Conservation (phyloP, 2,329 filamentous ascomycete species). For the Cladosporium oxysporum region DNA sequence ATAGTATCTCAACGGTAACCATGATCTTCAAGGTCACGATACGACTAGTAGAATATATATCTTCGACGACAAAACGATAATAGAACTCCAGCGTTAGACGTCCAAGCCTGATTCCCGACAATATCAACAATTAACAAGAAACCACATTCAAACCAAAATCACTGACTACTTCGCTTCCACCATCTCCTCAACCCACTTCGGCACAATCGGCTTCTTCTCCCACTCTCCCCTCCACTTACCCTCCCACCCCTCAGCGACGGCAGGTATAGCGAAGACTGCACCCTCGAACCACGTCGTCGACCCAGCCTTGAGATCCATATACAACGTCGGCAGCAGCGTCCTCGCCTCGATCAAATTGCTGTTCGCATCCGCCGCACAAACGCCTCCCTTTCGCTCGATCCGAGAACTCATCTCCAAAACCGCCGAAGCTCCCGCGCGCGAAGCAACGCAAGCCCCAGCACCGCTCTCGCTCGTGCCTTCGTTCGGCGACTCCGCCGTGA, state of each 20-base stretch:
- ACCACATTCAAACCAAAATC: neutral
- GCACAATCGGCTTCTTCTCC: slow-evolving; percentile 35
- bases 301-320: slow-evolving; percentile 60
- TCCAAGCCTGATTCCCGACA: neutral
- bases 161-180: slow-evolving; percentile 14
- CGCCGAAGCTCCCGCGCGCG: slow-evolving; percentile 53
- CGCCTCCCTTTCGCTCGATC: slow-evolving; percentile 56
- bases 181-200: slow-evolving; percentile 30
- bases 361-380: slow-evolving; percentile 77
- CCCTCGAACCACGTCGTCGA: slow-evolving; percentile 67
- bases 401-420: slow-evolving; percentile 46
- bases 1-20: neutral
- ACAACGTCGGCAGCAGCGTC: slow-evolving; percentile 70
- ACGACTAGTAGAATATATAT: neutral
- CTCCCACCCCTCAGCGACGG: slow-evolving; percentile 54
- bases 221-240: slow-evolving; percentile 56
- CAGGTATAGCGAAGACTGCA: slow-evolving; percentile 70
- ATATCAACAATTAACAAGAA: neutral
- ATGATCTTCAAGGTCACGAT: neutral
- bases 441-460: slow-evolving; percentile 46
- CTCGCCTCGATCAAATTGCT: slow-evolving; percentile 73
- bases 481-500: slow-evolving; percentile 38
- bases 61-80: neutral
- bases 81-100: neutral
- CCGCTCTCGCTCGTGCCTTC: slow-evolving; percentile 46